Base-by-base conservation (phyloP, 305 asterid genomes). In the Fraxinus baroniana region DNA sequence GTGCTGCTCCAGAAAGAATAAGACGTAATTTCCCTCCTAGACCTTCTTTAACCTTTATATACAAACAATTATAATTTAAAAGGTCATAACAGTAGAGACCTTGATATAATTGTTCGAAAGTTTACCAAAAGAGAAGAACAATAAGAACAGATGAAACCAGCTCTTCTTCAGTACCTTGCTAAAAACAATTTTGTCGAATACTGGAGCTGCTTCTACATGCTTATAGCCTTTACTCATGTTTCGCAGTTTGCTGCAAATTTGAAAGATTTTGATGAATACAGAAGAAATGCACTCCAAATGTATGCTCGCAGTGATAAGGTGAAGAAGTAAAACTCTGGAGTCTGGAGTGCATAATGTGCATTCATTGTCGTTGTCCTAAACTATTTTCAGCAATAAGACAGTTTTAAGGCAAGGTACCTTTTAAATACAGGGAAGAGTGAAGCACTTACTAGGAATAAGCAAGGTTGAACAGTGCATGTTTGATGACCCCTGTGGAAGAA, bases 1-100 rank as follows among this genome's bases (percentile, higher is more conserved):
- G 98, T n/a, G 98, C 97, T 39, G 97, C 98, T 55, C 98, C 97
- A 1, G 95, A 94, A 46, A 93, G 88, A 82, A 94, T 92, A 79
- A 93, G 97, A 22, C 98, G 94, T 74, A 93, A 18, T 26, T 90
- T 92, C 62, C 98, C 98, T 68, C 98, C 97, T 83, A 94, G 88
- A 80, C 97, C 93, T 91, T 93, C 93, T 85, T 88, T 93, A 39
- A 93, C 89, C 98, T 94, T 41, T 57, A 78, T 64, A 17, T 62
- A 22, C 9, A 35, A 22, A 52, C 5, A 15, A 46, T 79, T 37
- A 60, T 24, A 30, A 20, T 55, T 73, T 12, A 41, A 80, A 71
- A 79, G 79, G 78, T 77, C 32, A 22, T 84, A 10, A 39, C 76
- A 57, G 24, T 55, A 49, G 7, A 18, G 66, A 57, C 15, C 44